Base-by-base conservation (phyloP, 2,329 filamentous ascomycete species). In the Hymenoscyphus fructigenus region DNA sequence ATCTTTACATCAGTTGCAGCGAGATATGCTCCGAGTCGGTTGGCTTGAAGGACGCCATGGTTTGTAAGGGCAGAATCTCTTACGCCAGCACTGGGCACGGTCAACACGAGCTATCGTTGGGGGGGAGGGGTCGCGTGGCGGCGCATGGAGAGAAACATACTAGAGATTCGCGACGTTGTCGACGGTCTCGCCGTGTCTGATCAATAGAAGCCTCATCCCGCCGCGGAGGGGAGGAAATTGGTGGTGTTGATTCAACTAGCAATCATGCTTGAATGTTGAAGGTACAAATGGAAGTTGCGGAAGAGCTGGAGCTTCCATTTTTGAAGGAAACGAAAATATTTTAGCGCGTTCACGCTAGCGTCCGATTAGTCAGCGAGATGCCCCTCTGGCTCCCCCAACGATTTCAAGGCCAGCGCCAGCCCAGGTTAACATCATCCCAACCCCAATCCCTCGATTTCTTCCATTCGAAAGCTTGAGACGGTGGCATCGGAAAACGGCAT, bases 101-200 rank as follows among this genome's bases (percentile, higher is more conserved):
- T 68, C 60, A 69, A 67, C 60, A 26, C 62, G 26, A 62, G 61
- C 59, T 66, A 53, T 15, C 14, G 36, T 61, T 20, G 15, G n/a
- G 10, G 47, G 20, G 47, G 47, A 12, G 9, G 20, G 17, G 47
- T 53, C 5, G 47, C 20, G 55, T 62, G 15, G 44, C 38, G n/a
- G 34, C 47, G 36, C 12, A 15, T 61, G 65, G 72, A 32, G 69
- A 71, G 69, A 63, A 66, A 66, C 84, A 73, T 82, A 91, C 89
- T 91, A 93, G 66, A 91, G 78, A 62, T 88, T 85, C 50, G 89
- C 90, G 65, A 95, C 89, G 76, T 97, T 97, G 79, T 97, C 91
- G 69, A 96, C 91, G 17, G 92, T 94, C 80, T 97, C 93, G 74
- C 89, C 93, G 82, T 97, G 93, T 64, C 93, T 88, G 73, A 96